Percentiles rank a stretch among this genome's conserved stretches.
These are phyloP conservation scores for Pezicula carpinea DNA, from an alignment of 2,329 filamentous ascomycete genomes.

Conservation along the genomic window DNA sequence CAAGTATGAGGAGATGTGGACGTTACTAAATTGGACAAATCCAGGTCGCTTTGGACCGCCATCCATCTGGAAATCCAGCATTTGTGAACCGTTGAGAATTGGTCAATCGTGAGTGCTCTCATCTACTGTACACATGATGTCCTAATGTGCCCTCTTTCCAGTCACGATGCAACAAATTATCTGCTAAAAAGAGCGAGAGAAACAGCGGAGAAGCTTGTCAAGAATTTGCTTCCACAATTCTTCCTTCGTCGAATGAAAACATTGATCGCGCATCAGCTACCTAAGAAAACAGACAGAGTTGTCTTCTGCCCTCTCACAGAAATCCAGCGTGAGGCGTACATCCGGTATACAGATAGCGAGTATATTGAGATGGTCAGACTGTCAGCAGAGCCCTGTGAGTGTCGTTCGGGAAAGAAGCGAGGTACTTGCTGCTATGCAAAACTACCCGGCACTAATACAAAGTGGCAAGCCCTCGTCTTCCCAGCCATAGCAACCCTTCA, in stretches of 20 bases:
- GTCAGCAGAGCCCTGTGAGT: conserved; percentile 65
- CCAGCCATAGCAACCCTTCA: conserved; percentile 78
- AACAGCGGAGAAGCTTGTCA: conserved; percentile 78
- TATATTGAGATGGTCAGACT: conserved; percentile 64
- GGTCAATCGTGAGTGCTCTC: conserved; percentile 61
- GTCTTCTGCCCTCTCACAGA: conserved; percentile 91
- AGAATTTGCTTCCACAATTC: conserved; percentile 83
- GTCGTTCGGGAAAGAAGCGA: conserved; percentile 61
- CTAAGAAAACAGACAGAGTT: conserved; percentile 89
- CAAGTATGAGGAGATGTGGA: conserved; percentile 96
- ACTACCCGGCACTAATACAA: conserved; percentile 39
- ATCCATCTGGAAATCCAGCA: conserved; percentile 71
- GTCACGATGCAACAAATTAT: conserved; percentile 76
- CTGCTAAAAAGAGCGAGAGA: conserved; percentile 77
- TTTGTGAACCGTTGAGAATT: conserved; percentile 74
- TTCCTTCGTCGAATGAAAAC: conserved; percentile 92
- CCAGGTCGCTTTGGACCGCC: conserved; percentile 68
- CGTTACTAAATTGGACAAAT: conserved; percentile 91
- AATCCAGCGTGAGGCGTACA: conserved; percentile 76
- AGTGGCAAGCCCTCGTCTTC: conserved; percentile 69
- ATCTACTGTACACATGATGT: neutral
- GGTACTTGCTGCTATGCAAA: conserved; percentile 75
- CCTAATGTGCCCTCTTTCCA: conserved; percentile 8
- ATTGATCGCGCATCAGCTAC: conserved; percentile 85
- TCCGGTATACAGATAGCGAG: conserved; percentile 71